Base-by-base conservation (phyloP, 2,329 filamentous ascomycete genomes). In the Monilinia fructicola region DNA sequence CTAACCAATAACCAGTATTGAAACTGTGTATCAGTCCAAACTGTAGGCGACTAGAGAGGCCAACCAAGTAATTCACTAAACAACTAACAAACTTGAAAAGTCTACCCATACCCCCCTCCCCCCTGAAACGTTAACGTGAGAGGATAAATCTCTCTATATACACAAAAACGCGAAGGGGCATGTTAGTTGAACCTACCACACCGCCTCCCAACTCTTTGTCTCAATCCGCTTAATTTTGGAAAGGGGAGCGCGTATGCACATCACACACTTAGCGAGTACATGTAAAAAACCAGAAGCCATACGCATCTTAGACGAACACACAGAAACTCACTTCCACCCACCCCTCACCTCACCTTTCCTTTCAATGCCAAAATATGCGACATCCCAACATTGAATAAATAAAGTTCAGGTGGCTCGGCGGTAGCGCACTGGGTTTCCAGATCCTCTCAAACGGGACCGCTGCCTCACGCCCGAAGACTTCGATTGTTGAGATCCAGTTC, bases 391-490 rank as follows among this genome's bases (percentile, higher is more conserved):
- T 46, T 26, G 26, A 54, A 54, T n/a, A 54, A 54, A 16, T 26
- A 35, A 54, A 28, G 28, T 26, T 26, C 53, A 54, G 53, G n/a
- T 54, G 53, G 53, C 53, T 35, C 53, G 35, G 53, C 35, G 21
- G 53, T 54, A 54, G 35, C 53, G 53, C 21, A 16, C 53, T 35
- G 53, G 26, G 53, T 35, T 28, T 54, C 16, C 23, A 54, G 21
- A 26, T 54, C 28, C 23, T 23, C 28, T 54, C 28, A 53, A 53
- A 46, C 44, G 16, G 44, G 44, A 35, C 23, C 23, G 23, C 53
- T 54, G 53, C 53, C 35, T 38, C 16, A 54, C 53, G 4, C 7
- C 26, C 53, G 23, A 54, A 54, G 53, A 28, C 1, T 35, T 21
- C 0, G 10, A n/a, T 54, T 16, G 2, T 54, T 54, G 53, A 54